Evolutionary conservation across 176 grass and related monocot species (phyloP).

Genomic region (Hsuehochloa calcarea): DNA sequence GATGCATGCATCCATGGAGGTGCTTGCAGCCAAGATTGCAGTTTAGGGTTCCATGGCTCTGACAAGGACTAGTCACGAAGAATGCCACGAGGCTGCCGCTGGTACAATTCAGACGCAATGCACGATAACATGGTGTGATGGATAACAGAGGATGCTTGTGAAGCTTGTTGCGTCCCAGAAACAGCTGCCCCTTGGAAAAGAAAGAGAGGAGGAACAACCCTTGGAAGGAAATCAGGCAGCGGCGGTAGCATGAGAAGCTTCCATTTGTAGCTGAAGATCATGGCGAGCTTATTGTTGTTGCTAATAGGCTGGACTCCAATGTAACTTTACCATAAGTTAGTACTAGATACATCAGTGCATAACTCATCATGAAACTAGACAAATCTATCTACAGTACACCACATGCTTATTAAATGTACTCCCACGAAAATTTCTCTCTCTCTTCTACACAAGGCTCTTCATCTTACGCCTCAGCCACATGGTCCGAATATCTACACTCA

Average conservation of each 20-base stretch:
- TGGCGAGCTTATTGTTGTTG: background rate
- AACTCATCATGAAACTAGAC: slow-evolving; percentile 30
- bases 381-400: slow-evolving; percentile 53
- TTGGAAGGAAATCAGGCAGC: background rate
- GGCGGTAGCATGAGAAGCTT: background rate
- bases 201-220: background rate
- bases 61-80: background rate
- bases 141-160: background rate
- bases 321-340: slow-evolving; percentile 34
- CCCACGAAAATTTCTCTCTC: slow-evolving; percentile 18
- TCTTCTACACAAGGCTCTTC: slow-evolving; percentile 54
- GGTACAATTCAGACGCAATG: background rate
- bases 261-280: background rate
- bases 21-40: background rate
- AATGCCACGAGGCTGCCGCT: background rate
- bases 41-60: background rate
- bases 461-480: slow-evolving; percentile 70
- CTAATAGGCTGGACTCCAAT: background rate
- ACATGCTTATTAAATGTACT: slow-evolving; percentile 29
- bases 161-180: background rate
- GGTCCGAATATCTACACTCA: slow-evolving; percentile 55
- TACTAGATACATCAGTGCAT: slow-evolving; percentile 39
- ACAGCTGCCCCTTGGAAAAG: background rate
- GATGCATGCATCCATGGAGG: background rate
- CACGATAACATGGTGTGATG: background rate